Percentiles rank a stretch among this genome's conserved stretches.
Conservation (phyloP, 257 asterid species). For the Solanum piurae region DNA sequence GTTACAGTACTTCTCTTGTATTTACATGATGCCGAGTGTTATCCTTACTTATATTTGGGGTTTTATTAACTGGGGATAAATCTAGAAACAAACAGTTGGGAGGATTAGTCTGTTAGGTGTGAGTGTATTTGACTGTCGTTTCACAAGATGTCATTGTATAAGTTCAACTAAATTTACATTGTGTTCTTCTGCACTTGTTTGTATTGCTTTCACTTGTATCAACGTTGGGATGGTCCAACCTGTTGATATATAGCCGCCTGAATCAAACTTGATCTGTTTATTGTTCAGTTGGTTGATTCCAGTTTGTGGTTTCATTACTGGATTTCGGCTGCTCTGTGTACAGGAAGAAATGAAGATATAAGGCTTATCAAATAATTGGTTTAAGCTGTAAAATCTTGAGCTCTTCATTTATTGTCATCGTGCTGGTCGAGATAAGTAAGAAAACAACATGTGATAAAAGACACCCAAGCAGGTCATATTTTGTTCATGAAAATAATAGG, state of each 20-base stretch:
- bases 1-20: neutral
- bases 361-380: neutral
- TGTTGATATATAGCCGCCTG: neutral
- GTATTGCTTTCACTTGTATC: neutral
- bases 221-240: neutral
- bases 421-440: neutral
- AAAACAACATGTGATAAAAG: neutral
- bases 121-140: neutral
- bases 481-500: neutral
- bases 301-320: neutral
- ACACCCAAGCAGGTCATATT: neutral
- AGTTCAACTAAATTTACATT: neutral
- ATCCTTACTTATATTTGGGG: neutral
- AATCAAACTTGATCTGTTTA: neutral
- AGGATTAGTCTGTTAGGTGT: neutral
- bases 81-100: neutral
- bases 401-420: neutral
- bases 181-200: neutral
- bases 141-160: neutral
- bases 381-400: neutral
- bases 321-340: neutral
- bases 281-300: neutral
- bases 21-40: neutral
- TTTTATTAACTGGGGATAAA: neutral
- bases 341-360: neutral